A percentile compares a stretch with the other conserved stretches of the same genome.
Evolutionary conservation across 2,329 filamentous ascomycete species (phyloP).

Genomic region (Colletotrichum sp.): DNA sequence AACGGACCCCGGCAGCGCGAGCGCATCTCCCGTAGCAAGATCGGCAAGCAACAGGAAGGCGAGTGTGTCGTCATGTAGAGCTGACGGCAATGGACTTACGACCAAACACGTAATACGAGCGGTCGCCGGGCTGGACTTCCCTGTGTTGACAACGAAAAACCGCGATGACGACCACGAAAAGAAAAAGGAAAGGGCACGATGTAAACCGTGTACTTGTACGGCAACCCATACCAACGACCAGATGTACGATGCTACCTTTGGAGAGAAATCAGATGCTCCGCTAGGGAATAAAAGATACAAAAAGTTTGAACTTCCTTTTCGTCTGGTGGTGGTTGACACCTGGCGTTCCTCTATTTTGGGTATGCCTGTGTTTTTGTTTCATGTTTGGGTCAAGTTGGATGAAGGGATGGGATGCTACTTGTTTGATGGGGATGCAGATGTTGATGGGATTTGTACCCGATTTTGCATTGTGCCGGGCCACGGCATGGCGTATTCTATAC

Average conservation of each 20-base stretch:
- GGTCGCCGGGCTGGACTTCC: background rate
- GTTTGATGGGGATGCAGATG: background rate
- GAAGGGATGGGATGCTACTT: background rate
- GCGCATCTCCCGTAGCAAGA: slow-evolving; percentile 79
- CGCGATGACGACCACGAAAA: background rate
- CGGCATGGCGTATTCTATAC: background rate
- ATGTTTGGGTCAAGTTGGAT: background rate
- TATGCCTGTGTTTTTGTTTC: background rate
- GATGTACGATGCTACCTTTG: background rate
- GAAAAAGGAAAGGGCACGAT: background rate
- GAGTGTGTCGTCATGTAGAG: slow-evolving; percentile 84
- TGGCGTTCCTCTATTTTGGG: background rate
- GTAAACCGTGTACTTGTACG: background rate
- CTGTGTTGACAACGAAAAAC: background rate
- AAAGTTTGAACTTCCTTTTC: background rate
- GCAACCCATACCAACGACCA: background rate
- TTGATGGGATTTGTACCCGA: background rate
- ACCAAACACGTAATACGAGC: background rate
- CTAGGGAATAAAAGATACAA: background rate
- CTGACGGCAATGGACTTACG: background rate
- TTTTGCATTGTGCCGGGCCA: background rate
- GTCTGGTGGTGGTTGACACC: background rate
- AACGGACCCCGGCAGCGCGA: slow-evolving; percentile 76
- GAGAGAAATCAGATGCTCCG: background rate
- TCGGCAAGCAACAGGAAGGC: slow-evolving; percentile 83